Conservation (phyloP, 192 early-diverging fungal genomes). For the Linnemannia zychae region DNA sequence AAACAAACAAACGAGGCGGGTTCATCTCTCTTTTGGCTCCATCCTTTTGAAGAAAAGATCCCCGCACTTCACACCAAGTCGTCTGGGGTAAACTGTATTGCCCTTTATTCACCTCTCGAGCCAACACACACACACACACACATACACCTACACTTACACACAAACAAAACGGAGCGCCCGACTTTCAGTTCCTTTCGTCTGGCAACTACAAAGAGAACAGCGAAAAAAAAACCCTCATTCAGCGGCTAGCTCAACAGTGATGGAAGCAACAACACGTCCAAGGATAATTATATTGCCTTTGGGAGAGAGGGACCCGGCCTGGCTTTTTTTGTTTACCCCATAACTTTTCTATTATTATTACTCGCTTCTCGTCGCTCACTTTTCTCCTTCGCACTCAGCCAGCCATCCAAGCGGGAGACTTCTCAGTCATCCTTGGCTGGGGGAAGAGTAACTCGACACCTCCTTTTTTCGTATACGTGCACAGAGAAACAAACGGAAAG, state of each 20-base stretch:
- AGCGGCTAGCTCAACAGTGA: too few species aligned
- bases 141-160: not conserved
- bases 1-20: too few species aligned
- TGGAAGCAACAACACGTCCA: not conserved
- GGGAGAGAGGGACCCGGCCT: not conserved
- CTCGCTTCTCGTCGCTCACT: not conserved
- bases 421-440: too few species aligned
- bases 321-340: not conserved
- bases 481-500: too few species aligned
- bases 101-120: not conserved
- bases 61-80: not conserved
- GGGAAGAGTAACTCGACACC: too few species aligned
- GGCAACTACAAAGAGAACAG: too few species aligned
- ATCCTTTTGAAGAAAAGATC: slow-evolving; percentile 7
- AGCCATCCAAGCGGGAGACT: too few species aligned
- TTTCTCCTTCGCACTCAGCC: not conserved
- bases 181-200: too few species aligned
- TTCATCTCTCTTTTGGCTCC: not conserved
- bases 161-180: too few species aligned
- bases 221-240: too few species aligned
- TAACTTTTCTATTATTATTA: not conserved
- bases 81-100: slow-evolving; percentile 8
- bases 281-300: slow-evolving; percentile 3
- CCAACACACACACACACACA: too few species aligned
- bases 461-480: not conserved